A percentile compares a stretch with the other conserved stretches of the same genome.
Conservation (phyloP, 2,329 filamentous ascomycete genomes). For the Colletotrichum endophyticum region DNA sequence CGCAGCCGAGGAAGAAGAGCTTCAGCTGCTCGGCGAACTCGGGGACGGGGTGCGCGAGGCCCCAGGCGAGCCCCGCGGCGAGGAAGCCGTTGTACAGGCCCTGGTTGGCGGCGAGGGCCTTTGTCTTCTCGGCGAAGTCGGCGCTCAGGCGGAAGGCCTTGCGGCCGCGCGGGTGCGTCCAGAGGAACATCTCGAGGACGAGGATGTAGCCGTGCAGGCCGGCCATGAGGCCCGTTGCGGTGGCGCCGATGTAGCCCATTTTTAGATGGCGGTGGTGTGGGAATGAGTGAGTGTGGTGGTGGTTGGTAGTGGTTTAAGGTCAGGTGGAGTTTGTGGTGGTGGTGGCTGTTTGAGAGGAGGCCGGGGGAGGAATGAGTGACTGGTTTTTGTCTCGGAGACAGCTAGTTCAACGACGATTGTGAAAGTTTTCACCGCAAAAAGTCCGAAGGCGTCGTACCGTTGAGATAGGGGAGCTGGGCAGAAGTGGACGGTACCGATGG, state of each 20-base stretch:
- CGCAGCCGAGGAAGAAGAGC: constrained; percentile 52
- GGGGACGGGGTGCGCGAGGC: constrained; percentile 46
- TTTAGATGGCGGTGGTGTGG: background rate
- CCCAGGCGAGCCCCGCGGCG: constrained; percentile 53
- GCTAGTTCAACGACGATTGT: background rate
- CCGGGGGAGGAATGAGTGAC: background rate
- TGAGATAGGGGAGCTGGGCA: background rate
- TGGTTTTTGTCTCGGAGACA: background rate
- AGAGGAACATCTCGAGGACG: constrained; percentile 54
- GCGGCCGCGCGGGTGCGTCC: constrained; percentile 49
- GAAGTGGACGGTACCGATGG: background rate
- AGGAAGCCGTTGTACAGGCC: constrained; percentile 60
- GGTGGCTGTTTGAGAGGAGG: background rate
- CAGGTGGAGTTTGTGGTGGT: background rate
- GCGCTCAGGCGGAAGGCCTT: constrained; percentile 47
- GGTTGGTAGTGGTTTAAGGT: background rate
- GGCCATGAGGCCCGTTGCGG: constrained; percentile 43
- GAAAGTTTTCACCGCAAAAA: background rate
- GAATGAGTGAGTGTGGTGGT: background rate
- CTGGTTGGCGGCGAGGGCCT: constrained; percentile 52
- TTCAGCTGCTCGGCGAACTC: constrained; percentile 47
- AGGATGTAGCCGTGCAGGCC: constrained; percentile 53
- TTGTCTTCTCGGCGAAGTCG: constrained; percentile 51
- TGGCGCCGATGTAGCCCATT: constrained; percentile 35
- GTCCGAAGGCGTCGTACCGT: background rate